phyloP scores from a whole-genome alignment of 1,139 yeast genomes.

The Kodamaea derodonti region DNA sequence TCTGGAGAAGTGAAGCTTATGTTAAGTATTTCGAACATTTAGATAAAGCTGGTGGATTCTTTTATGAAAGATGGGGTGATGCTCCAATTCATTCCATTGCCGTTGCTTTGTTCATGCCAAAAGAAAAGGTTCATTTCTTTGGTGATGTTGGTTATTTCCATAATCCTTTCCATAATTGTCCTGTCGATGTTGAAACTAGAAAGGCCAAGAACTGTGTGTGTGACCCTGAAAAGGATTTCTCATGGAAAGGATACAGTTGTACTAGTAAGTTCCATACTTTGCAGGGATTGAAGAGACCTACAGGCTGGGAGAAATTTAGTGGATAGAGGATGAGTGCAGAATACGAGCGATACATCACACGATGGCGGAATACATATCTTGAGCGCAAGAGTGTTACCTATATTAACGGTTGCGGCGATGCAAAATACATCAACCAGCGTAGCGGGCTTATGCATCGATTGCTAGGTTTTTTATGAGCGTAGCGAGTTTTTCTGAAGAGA shows the following conservation, averaged over 20 bases:
- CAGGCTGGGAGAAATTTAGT: conserved; percentile 68
- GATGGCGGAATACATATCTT: too few relatives aligned
- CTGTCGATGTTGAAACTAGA: conserved; percentile 56
- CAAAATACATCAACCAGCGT: too few relatives aligned
- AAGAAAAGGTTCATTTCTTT: conserved; percentile 68
- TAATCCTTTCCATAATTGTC: conserved; percentile 75
- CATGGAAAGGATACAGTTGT: conserved; percentile 87
- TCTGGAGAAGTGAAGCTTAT: conserved; percentile 75
- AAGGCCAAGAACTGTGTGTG: conserved; percentile 62
- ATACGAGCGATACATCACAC: too few relatives aligned
- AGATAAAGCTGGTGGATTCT: conserved; percentile 81
- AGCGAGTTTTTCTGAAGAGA: too few relatives aligned
- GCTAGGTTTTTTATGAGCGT: too few relatives aligned
- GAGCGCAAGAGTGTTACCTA: too few relatives aligned
- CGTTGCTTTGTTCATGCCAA: conserved; percentile 68
- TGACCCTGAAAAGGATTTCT: conserved; percentile 70
- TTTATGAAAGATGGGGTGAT: conserved; percentile 92
- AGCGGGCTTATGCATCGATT: too few relatives aligned
- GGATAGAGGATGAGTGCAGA: neutral
- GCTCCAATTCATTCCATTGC: conserved; percentile 90
- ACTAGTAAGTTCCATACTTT: conserved; percentile 67
- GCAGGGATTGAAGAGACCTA: conserved; percentile 61
- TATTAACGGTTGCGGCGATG: too few relatives aligned
- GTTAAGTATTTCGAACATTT: conserved; percentile 62
- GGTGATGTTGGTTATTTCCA: conserved; percentile 84